Conservation (phyloP, 2,329 filamentous ascomycete species). For the Colletotrichum kahawae region DNA sequence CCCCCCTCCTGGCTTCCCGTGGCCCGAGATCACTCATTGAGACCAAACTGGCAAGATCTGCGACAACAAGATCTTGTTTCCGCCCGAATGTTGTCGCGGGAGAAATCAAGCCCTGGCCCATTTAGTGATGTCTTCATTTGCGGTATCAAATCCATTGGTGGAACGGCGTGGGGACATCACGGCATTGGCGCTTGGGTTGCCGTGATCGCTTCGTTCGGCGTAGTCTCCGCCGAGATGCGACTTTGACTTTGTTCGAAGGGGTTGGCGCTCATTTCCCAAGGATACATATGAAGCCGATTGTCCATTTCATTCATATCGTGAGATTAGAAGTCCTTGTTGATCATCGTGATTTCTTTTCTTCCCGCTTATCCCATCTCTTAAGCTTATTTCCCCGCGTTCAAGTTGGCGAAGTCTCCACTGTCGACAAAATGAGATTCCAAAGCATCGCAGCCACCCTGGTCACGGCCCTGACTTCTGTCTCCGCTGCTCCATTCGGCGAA, state of each 20-base stretch:
- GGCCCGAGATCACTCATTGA: neutral
- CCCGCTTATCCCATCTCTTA: neutral
- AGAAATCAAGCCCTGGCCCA: neutral
- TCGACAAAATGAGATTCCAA: neutral
- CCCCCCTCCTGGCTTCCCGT: neutral
- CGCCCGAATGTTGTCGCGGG: neutral
- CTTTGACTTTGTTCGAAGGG: neutral
- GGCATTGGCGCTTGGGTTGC: neutral
- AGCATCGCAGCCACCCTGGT: neutral
- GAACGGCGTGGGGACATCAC: slow-evolving; percentile 3
- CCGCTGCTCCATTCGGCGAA: neutral
- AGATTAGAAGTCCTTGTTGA: neutral
- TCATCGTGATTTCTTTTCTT: neutral
- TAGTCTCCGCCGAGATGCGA: slow-evolving; percentile 16
- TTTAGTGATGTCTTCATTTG: neutral
- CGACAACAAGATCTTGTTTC: neutral
- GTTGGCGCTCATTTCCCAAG: neutral
- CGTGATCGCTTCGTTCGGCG: slow-evolving; percentile 12
- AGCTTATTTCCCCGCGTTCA: neutral
- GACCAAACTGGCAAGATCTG: neutral
- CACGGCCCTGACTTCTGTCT: slow-evolving; percentile 30
- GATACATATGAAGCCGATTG: neutral
- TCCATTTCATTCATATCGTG: neutral
- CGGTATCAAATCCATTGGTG: slow-evolving; percentile 2
- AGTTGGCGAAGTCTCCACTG: neutral